These are phyloP conservation scores for Ogataea glucozyma DNA, from an alignment of 805 yeast species.

Conservation along the genomic window DNA sequence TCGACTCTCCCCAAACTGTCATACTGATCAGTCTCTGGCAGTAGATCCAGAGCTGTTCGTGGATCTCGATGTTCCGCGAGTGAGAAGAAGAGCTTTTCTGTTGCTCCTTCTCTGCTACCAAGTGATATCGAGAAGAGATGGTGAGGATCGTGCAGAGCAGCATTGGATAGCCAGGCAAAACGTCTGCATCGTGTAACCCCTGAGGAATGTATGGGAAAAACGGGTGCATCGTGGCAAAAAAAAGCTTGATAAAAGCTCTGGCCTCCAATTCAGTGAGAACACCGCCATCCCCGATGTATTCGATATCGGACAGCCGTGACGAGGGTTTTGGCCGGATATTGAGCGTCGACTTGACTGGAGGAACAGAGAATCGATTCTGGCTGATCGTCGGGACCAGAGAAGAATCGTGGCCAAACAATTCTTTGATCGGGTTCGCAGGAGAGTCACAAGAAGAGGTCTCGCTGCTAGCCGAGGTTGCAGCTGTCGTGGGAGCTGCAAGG, in stretches of 20 bases:
- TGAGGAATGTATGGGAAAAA: slow-evolving; percentile 85
- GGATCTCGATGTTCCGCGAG: slow-evolving; percentile 55
- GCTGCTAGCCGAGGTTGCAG: neutral
- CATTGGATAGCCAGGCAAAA: slow-evolving; percentile 76
- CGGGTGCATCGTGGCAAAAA: slow-evolving; percentile 81
- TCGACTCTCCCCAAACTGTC: slow-evolving; percentile 93
- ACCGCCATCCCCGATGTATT: slow-evolving; percentile 55
- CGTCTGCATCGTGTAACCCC: slow-evolving; percentile 64
- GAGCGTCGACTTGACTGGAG: slow-evolving; percentile 43
- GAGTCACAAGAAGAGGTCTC: slow-evolving; percentile 5
- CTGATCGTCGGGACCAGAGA: slow-evolving; percentile 27
- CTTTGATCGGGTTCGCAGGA: slow-evolving; percentile 16
- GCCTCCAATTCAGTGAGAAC: slow-evolving; percentile 67
- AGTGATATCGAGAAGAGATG: slow-evolving; percentile 75
- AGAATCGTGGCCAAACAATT: slow-evolving; percentile 33
- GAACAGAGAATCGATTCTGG: slow-evolving; percentile 39
- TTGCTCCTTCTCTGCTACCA: slow-evolving; percentile 44
- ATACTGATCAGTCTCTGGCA: slow-evolving; percentile 80
- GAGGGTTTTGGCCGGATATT: slow-evolving; percentile 50
- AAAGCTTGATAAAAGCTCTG: slow-evolving; percentile 53
- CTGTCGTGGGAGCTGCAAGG: neutral
- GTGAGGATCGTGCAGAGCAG: slow-evolving; percentile 79
- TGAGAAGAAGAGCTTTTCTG: neutral
- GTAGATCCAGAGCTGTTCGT: slow-evolving; percentile 79
- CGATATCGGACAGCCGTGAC: slow-evolving; percentile 54